Evolutionary conservation across 2,329 filamentous ascomycete species (phyloP).

Genomic region (Pseudopyricularia cyperi): DNA sequence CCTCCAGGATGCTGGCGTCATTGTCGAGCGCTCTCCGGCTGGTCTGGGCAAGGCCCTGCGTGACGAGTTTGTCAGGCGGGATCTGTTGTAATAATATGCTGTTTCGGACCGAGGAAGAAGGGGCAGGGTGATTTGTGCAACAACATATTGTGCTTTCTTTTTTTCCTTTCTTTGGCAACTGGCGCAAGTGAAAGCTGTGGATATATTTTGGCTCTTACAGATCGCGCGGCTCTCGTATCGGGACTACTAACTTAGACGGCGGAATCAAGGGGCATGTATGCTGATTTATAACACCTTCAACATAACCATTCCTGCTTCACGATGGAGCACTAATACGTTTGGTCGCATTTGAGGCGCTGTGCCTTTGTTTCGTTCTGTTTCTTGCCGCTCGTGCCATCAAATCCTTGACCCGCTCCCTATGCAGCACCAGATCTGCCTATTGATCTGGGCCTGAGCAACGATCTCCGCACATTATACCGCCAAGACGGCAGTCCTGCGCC

Average conservation of each 20-base stretch:
- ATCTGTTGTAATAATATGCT: constrained; percentile 59
- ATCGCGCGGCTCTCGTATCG: not conserved
- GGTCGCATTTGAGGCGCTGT: too few relatives aligned
- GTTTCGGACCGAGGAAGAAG: constrained; percentile 1
- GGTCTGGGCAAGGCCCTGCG: constrained; percentile 85
- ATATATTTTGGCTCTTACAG: not conserved
- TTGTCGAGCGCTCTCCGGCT: constrained; percentile 92
- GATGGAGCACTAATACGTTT: not conserved
- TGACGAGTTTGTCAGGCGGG: constrained; percentile 89
- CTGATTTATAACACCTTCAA: not conserved
- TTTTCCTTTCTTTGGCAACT: constrained; percentile 2
- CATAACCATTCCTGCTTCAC: not conserved
- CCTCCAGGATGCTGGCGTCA: constrained; percentile 82
- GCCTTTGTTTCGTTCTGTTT: not conserved
- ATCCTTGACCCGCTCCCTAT: too few relatives aligned
- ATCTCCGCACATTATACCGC: too few relatives aligned
- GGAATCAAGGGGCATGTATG: not conserved
- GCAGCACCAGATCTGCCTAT: too few relatives aligned
- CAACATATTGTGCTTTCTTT: not conserved
- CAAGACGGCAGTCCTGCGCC: too few relatives aligned
- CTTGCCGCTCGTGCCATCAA: too few relatives aligned
- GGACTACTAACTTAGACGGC: not conserved
- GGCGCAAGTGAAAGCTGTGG: not conserved
- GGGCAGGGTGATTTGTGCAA: not conserved
- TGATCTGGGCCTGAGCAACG: too few relatives aligned